Evolutionary conservation across 2,329 filamentous ascomycete genomes (phyloP).

Genomic region (Colletotrichum chrysophilum): DNA sequence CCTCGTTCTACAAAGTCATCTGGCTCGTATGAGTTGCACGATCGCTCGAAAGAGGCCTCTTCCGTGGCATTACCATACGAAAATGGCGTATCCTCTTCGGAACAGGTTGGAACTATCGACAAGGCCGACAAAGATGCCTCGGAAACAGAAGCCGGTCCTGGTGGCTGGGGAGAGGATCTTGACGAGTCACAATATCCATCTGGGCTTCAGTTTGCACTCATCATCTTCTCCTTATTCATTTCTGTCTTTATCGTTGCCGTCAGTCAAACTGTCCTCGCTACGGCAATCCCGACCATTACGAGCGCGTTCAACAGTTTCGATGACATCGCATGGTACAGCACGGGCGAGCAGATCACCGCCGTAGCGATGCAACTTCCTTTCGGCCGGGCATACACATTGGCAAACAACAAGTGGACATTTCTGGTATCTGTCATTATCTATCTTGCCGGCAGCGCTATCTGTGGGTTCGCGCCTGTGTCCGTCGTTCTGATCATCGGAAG

Average conservation of each 20-base stretch:
- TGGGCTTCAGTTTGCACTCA: background rate
- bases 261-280: background rate
- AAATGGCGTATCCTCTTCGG: background rate
- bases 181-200: background rate
- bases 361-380: constrained; percentile 29
- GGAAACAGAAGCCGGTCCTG: background rate
- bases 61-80: background rate
- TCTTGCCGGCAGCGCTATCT: constrained; percentile 26
- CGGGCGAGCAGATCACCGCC: constrained; percentile 28
- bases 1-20: background rate
- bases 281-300: constrained; percentile 36
- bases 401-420: constrained; percentile 30
- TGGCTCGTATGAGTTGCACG: background rate
- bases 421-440: constrained; percentile 27
- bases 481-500: constrained; percentile 40
- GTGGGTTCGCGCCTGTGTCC: constrained; percentile 31
- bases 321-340: constrained; percentile 44
- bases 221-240: background rate
- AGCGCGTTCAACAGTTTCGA: constrained; percentile 39
- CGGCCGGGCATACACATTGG: constrained; percentile 32
- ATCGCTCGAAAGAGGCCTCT: background rate
- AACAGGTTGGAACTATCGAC: background rate
- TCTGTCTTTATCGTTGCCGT: background rate
- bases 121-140: background rate
- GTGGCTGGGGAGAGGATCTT: background rate